Base-by-base conservation (phyloP, 495 filamentous ascomycete genomes). In the Neurospora sp. region DNA sequence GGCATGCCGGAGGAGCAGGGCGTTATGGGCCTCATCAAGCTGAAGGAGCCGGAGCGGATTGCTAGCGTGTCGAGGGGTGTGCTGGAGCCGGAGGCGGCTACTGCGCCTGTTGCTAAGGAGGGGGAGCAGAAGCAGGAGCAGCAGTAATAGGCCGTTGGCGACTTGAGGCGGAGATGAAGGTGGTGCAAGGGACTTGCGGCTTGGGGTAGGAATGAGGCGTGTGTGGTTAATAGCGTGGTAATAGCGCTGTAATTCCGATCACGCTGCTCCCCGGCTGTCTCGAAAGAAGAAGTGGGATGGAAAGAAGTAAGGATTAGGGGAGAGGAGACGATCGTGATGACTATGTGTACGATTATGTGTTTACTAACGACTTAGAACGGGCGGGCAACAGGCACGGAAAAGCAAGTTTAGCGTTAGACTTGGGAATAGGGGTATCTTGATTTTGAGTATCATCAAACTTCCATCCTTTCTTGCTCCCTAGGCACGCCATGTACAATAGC, bases 1-100 rank as follows among this genome's bases (percentile, higher is more conserved):
- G 94, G 93, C 10, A 38, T 95, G 77, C 89, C 91, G 75, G 86
- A 89, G 59, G 82, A 87, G 74, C 81, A 78, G 72, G 81, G 83
- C 14, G 69, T 84, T 68, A 77, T n/a, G 73, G 70, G 74, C 66
- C 61, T 75, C 53, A 70, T 73, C n/a, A 74, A 74, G 40, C 61
- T 61, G 27, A 35, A 61, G 5, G 53, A 61, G 12, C 53, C 53
- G 22, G 53, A 68, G 73, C 69, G 70, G 71, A 73, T 73, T 70
- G 76, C 74, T 40, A 68, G 40, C 35, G 46, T 75, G 20, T 73
- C 75, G 35, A 46, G 40, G 5, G 71, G 76, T 12, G 53, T 53
- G 38, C 71, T 69, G 40, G 69, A 42, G 3, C 44, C 37, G 20
- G 73, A 73, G 16, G 66, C 73, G 0, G 71, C 70, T 6, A 59